Base-by-base conservation (phyloP, 495 filamentous ascomycete species). In the Immersiella caudata region DNA sequence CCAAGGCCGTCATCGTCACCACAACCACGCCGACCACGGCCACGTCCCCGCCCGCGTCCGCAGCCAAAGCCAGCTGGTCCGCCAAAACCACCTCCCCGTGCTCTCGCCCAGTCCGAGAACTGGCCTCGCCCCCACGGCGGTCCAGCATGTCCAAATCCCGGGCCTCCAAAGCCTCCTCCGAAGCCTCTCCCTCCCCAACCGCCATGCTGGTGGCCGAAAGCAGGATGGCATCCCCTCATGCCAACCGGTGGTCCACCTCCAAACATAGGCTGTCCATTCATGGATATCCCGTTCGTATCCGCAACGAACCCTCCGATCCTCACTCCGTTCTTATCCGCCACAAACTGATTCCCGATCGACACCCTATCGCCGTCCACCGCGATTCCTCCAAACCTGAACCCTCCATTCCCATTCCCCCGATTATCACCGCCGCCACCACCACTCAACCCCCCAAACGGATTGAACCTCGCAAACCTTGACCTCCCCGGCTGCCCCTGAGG, bases 311-410 rank as follows among this genome's bases (percentile, higher is more conserved):
- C 66, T 0, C 78, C 78, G 9, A 79, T 74, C 18, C 78, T 74
- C 26, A 84, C 67, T 21, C 83, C 82, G 9, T 79, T 78, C 20
- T 70, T 56, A 66, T 83, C 80, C 4, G 79, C 80, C 24, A 79
- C 74, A 36, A 81, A 78, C 12, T 60, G 64, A 25, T 76, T 67
- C 9, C 80, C 80, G 67, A 81, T 75, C 22, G 75, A 70, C 14
- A 82, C 72, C 18, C 77, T 72, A 60, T 80, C 77, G 25, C 70
- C 72, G 26, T 81, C 79, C 16, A 81, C 65, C n/a, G 71, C 65
- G 26, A 82, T 72, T 26, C 72, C 73, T 0, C 68, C 79, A 59
- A 80, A 71, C 20, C 70, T 70, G 60, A 81, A 69, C 16, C 71
- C 78, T n/a, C 56, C 26, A 33, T 59, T 29, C 26, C 56, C 56